Evolutionary conservation across 1,284 basidiomycete genomes (phyloP).

Genomic region (Puccinia hordei): DNA sequence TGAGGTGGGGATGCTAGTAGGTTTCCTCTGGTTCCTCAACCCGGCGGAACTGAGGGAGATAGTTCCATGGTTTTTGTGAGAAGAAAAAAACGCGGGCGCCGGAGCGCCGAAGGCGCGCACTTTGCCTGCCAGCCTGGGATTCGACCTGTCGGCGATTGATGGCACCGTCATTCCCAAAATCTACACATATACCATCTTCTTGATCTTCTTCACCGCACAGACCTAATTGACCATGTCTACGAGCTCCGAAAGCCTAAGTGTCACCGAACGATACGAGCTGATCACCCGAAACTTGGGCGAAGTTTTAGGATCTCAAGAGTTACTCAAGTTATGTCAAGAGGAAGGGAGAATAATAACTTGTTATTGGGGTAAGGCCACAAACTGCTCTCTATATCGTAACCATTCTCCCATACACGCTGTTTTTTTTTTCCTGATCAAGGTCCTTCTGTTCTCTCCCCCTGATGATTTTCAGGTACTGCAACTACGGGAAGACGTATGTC

Average conservation of each 20-base stretch:
- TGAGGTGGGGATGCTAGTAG: too few species aligned
- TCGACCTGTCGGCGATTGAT: too few species aligned
- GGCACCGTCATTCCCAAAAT: too few species aligned
- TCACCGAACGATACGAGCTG: constrained; percentile 74
- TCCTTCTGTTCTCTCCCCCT: constrained; percentile 50
- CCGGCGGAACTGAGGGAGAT: too few species aligned
- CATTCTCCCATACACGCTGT: constrained; percentile 29
- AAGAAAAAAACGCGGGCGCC: too few species aligned
- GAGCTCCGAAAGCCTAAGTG: constrained; percentile 39
- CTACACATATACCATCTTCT: too few species aligned
- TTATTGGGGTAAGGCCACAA: constrained; percentile 86
- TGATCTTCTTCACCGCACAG: background rate
- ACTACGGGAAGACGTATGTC: constrained; percentile 87
- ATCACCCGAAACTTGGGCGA: constrained; percentile 87
- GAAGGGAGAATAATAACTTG: constrained; percentile 70
- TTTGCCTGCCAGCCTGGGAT: too few species aligned
- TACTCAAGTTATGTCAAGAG: constrained; percentile 79
- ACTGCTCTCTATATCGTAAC: constrained; percentile 1
- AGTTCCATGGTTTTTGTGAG: too few species aligned
- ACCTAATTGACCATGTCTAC: constrained; percentile 8
- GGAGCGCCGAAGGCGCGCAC: too few species aligned
- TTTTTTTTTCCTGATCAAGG: constrained; percentile 42
- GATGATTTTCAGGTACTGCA: constrained; percentile 71
- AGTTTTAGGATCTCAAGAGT: constrained; percentile 79
- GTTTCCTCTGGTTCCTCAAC: too few species aligned